phyloP scores from a whole-genome alignment of 768 basidiomycete genomes.

The Aureoboletus auriporus region DNA sequence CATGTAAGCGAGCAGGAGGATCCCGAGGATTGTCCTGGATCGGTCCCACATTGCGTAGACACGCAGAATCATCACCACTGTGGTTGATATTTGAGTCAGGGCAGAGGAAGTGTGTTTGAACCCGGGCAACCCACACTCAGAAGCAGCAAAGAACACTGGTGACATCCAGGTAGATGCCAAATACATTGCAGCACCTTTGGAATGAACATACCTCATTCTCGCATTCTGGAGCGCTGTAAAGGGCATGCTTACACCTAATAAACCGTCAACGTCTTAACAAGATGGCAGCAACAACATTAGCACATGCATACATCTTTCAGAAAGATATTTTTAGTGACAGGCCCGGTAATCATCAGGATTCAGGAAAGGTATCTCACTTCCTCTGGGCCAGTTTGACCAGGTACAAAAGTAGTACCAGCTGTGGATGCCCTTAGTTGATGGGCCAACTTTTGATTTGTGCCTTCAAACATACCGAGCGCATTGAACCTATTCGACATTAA shows the following conservation, averaged over 20 bases:
- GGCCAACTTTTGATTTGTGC: neutral
- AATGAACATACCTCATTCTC: neutral
- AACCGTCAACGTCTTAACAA: neutral
- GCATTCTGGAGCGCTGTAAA: neutral
- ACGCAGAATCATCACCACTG: conserved; percentile 11
- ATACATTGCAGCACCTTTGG: neutral
- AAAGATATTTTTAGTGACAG: too few species aligned
- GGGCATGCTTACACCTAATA: conserved; percentile 1
- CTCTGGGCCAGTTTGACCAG: neutral
- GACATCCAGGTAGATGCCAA: neutral
- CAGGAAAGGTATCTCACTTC: too few species aligned
- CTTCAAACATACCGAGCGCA: neutral
- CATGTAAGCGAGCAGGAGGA: neutral
- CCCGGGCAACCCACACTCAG: conserved; percentile 1
- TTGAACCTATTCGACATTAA: neutral
- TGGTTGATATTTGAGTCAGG: neutral
- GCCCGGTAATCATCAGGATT: too few species aligned
- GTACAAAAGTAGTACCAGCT: neutral
- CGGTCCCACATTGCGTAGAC: conserved; percentile 1
- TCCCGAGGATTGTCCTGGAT: neutral
- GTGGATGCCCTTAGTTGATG: neutral
- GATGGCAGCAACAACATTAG: too few species aligned
- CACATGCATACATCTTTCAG: neutral
- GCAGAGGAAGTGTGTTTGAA: too few species aligned
- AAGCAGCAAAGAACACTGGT: neutral